A percentile compares a stretch with the other conserved stretches of the same genome.
These are phyloP conservation scores for Dendrocalamus sinicus DNA, from an alignment of 176 grass and related monocot species.

Conservation along the genomic window DNA sequence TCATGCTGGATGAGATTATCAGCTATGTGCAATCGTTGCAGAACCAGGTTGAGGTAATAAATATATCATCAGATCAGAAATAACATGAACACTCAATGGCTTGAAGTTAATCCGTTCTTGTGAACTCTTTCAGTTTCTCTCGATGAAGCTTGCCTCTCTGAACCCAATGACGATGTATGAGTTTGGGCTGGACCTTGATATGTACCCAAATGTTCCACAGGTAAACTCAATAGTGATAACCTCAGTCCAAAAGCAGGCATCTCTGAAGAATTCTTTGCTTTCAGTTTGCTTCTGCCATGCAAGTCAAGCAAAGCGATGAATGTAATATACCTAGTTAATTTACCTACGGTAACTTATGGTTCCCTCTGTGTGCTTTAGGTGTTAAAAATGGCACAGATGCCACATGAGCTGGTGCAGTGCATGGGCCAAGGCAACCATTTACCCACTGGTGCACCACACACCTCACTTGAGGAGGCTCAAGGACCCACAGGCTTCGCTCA, in stretches of 20 bases:
- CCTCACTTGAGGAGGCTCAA: neutral
- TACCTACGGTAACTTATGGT: neutral
- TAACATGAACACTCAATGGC: neutral
- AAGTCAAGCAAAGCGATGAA: neutral
- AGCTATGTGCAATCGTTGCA: constrained; percentile 41
- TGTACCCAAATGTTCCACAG: constrained; percentile 27
- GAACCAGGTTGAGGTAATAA: constrained; percentile 48
- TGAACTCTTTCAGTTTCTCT: constrained; percentile 37
- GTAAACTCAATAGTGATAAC: neutral
- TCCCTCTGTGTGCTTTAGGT: neutral
- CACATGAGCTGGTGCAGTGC: constrained; percentile 23
- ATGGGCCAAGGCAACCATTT: constrained; percentile 19
- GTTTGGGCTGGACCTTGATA: constrained; percentile 19
- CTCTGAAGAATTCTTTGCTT: neutral
- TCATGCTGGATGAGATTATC: constrained; percentile 41
- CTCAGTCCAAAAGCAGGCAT: constrained; percentile 7
- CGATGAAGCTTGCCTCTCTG: constrained; percentile 43
- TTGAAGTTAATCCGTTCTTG: neutral
- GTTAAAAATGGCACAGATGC: neutral
- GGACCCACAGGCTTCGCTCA: constrained; percentile 27
- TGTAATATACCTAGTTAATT: neutral
- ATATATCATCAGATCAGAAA: neutral
- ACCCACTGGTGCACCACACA: neutral
- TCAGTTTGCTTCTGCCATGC: neutral
- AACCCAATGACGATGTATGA: constrained; percentile 20